Evolutionary conservation across 2,329 filamentous ascomycete genomes (phyloP), one percentile per base, ranked within the genome.

Genomic region (Pseudogymnoascus pannorum): DNA sequence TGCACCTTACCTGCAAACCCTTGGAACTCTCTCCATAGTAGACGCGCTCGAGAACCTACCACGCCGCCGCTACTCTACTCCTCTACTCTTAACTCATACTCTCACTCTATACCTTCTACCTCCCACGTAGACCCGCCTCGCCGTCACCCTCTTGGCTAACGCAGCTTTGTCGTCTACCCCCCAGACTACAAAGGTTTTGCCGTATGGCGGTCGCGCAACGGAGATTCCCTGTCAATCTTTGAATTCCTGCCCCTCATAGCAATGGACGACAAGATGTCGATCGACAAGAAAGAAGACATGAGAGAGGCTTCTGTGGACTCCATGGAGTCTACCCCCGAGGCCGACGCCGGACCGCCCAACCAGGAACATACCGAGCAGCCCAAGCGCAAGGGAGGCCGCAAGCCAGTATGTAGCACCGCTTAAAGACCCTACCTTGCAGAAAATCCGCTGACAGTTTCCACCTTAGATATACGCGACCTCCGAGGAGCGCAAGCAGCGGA

Each of bases 401-500:
- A 97, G 80, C 94, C 94, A 72, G 94, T 97, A 86, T 76, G 85
- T 81, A 68, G 68, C 62, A 42, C 26, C 38, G 35, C 12, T 42
- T n/a, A 40, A 20, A 35, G 57, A 58, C 57, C 60, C 59, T 57
- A 60, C 57, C 12, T n/a, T 20, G 61, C 51, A 59, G 29, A 29
- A 26, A 22, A 44, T 60, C n/a, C 61, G 59, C 65, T 70, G 60
- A 71, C 66, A 14, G 6, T 20, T 9, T 16, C 22, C 14, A 14
- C 20, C 51, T 51, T 67, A 97, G 93, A 97, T 97, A 66, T 99
- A 99, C 81, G 94, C 94, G 60, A 99, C 94, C 35, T 97, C 94
- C 9, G 94, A 99, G 76, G 94, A 99, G 77, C 87, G 94, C 71
- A 97, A 99, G 79, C 94, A 97, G 77, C 86, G 94, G 67, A 99